Evolutionary conservation across 371 early-diverging fungal genomes (phyloP).

Genomic region (Chytridium lagenaria): DNA sequence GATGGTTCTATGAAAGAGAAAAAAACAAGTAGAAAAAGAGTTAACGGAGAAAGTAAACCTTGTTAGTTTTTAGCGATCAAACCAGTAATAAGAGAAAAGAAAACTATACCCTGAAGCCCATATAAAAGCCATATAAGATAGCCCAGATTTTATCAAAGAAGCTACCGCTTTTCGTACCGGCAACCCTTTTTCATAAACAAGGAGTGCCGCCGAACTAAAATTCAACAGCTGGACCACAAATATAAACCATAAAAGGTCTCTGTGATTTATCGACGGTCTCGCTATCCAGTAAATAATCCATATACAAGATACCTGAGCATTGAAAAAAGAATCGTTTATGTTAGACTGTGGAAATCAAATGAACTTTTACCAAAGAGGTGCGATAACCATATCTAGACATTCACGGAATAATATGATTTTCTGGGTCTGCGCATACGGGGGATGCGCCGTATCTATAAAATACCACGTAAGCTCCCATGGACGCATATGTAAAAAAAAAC

Average conservation of each 20-base stretch:
- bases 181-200: not conserved
- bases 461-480: too few relatives aligned
- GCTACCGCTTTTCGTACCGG: not conserved
- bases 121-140: not conserved
- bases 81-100: not conserved
- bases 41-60: too few relatives aligned
- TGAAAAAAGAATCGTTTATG: not conserved
- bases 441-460: not conserved
- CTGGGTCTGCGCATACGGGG: not conserved
- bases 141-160: not conserved
- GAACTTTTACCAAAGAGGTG: not conserved
- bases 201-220: not conserved
- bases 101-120: not conserved
- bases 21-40: not conserved
- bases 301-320: not conserved
- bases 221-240: not conserved
- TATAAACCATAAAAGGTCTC: not conserved
- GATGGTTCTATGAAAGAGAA: not conserved
- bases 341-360: not conserved
- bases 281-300: not conserved
- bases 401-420: not conserved
- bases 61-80: too few relatives aligned
- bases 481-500: not conserved
- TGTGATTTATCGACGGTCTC: not conserved
- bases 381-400: not conserved